Evolutionary conservation across 106 monocot species (phyloP).

Genomic region (Posidonia australis): DNA sequence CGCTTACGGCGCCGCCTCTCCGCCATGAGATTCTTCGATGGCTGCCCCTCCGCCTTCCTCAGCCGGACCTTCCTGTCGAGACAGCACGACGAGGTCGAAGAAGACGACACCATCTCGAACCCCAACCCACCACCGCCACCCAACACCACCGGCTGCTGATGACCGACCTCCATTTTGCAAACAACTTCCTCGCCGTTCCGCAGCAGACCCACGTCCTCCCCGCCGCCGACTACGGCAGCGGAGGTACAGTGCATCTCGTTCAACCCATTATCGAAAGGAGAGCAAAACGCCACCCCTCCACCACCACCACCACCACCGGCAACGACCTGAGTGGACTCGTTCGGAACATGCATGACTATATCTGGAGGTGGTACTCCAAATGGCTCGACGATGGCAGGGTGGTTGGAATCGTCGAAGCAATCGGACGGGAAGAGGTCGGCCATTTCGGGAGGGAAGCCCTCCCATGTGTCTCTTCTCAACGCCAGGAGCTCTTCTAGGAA

Average conservation of each 20-base stretch:
- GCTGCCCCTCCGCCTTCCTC: conserved; percentile 69
- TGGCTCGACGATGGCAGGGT: background rate
- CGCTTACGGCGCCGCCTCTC: conserved; percentile 85
- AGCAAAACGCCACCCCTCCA: background rate
- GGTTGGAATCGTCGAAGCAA: conserved; percentile 13
- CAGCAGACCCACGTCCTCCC: background rate
- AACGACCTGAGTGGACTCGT: conserved; percentile 16
- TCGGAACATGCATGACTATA: background rate
- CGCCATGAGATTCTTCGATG: conserved; percentile 98
- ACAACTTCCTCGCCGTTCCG: background rate
- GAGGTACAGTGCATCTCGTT: background rate
- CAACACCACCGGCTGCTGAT: conserved; percentile 5
- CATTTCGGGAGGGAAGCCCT: conserved; percentile 30
- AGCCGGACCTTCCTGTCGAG: conserved; percentile 5
- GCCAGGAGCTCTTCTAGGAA: conserved; percentile 82
- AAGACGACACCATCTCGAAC: conserved; percentile 10
- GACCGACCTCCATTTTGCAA: conserved; percentile 15
- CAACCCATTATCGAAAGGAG: conserved; percentile 1
- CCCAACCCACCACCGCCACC: background rate
- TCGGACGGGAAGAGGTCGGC: conserved; percentile 38
- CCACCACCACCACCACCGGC: conserved; percentile 1
- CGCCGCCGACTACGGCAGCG: background rate
- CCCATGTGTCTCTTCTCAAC: conserved; percentile 44
- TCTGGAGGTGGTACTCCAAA: background rate
- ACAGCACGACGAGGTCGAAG: conserved; percentile 1